Conservation (phyloP, 2,329 filamentous ascomycete genomes). For the Penicillium sclerotiorum region DNA sequence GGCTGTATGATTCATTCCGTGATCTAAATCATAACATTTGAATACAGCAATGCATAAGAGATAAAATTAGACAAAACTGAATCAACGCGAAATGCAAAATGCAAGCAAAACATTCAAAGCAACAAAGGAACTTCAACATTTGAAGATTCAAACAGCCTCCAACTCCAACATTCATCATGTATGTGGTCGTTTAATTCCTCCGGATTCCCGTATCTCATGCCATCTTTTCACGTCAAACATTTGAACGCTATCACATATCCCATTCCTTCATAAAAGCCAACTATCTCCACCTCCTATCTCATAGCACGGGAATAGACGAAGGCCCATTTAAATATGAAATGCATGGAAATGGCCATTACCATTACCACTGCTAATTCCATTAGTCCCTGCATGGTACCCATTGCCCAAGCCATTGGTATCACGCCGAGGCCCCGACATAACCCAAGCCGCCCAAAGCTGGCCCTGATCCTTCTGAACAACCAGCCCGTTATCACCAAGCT, state of each 20-base stretch:
- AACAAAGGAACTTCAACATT: not conserved
- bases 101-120: not conserved
- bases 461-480: conserved; percentile 36
- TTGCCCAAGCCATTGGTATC: not conserved
- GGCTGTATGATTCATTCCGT: no score
- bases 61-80: not conserved
- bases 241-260: not conserved
- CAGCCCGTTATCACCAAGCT: conserved; percentile 41
- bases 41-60: not conserved
- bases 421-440: not conserved
- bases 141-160: conserved; percentile 4
- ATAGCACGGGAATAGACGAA: not conserved
- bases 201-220: not conserved
- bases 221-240: no score
- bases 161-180: not conserved
- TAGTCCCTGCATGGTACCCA: no score
- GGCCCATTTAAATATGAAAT: not conserved
- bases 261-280: not conserved
- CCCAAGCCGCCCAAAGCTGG: conserved; percentile 35
- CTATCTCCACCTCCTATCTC: no score
- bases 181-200: not conserved
- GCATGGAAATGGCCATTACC: not conserved
- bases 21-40: no score
- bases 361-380: not conserved
- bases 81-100: not conserved